Conservation (phyloP, 2,329 filamentous ascomycete genomes). For the Coleophoma crateriformis region DNA sequence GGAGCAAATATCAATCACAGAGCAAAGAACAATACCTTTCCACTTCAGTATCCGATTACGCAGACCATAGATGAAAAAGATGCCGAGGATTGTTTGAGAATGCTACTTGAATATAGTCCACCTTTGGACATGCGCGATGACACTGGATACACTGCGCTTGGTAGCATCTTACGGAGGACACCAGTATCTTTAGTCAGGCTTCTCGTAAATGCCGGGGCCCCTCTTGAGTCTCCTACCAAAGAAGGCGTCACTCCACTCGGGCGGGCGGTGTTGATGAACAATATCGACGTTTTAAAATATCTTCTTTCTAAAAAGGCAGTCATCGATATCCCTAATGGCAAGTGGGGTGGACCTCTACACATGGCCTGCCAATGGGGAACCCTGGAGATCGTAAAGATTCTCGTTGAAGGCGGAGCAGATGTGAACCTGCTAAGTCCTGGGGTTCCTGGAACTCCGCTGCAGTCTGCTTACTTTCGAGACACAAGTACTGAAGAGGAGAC, state of each 20-base stretch:
- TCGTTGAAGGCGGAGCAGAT: slow-evolving; percentile 5
- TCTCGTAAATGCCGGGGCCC: slow-evolving; percentile 9
- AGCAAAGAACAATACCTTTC: background rate
- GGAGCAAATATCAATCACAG: background rate
- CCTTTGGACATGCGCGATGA: slow-evolving; percentile 7
- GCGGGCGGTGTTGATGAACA: background rate
- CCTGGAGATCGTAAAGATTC: slow-evolving; percentile 3
- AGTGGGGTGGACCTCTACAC: slow-evolving; percentile 6
- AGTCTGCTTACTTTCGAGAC: slow-evolving; percentile 2
- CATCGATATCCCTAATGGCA: slow-evolving; percentile 4
- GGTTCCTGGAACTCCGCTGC: slow-evolving; percentile 6
- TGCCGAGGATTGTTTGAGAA: slow-evolving; percentile 2
- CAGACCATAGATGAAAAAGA: background rate
- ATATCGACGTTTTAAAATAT: slow-evolving; percentile 8
- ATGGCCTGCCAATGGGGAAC: slow-evolving; percentile 1
- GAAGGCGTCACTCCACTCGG: slow-evolving; percentile 6
- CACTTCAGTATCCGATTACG: no score
- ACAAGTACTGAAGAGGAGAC: background rate
- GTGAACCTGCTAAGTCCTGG: slow-evolving; percentile 2
- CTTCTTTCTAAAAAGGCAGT: slow-evolving; percentile 8
- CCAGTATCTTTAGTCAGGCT: background rate
- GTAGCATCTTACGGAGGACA: background rate
- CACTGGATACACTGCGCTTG: background rate
- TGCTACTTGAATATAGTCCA: slow-evolving; percentile 5
- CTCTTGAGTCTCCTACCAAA: slow-evolving; percentile 4